These are phyloP conservation scores for Termitomyces sp. DNA, from an alignment of 768 basidiomycete species.

Conservation along the genomic window DNA sequence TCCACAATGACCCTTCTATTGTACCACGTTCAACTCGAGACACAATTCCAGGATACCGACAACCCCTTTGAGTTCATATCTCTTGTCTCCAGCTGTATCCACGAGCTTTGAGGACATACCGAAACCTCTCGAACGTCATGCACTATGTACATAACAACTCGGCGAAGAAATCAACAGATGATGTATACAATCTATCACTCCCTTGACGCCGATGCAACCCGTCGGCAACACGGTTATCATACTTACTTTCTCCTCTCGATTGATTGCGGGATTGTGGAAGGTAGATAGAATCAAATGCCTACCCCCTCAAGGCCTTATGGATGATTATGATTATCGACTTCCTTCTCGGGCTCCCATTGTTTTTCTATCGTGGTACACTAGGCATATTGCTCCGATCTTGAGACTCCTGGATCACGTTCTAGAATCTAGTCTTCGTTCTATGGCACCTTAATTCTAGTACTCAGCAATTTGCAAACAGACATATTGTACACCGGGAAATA, in stretches of 20 bases:
- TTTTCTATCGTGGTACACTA: too few relatives aligned
- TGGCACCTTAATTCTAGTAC: too few relatives aligned
- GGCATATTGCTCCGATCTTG: neutral
- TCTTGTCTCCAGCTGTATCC: neutral
- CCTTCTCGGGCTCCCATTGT: too few relatives aligned
- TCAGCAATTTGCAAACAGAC: too few relatives aligned
- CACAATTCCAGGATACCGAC: neutral
- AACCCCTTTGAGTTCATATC: neutral
- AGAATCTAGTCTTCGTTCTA: neutral
- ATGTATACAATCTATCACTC: neutral
- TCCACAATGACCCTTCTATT: neutral
- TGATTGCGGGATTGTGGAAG: too few relatives aligned
- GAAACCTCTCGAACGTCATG: neutral
- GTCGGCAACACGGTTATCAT: neutral
- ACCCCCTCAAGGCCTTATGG: too few relatives aligned
- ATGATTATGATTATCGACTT: too few relatives aligned
- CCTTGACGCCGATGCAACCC: neutral
- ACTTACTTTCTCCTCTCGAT: too few relatives aligned
- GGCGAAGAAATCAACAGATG: neutral
- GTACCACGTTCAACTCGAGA: neutral
- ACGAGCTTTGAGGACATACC: neutral
- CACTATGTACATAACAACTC: too few relatives aligned
- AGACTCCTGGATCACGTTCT: neutral
- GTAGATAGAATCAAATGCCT: too few relatives aligned
- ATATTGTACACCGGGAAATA: too few relatives aligned